These are phyloP conservation scores for Pseudogymnoascus sp. DNA, from an alignment of 2,329 filamentous ascomycete genomes.

Conservation along the genomic window DNA sequence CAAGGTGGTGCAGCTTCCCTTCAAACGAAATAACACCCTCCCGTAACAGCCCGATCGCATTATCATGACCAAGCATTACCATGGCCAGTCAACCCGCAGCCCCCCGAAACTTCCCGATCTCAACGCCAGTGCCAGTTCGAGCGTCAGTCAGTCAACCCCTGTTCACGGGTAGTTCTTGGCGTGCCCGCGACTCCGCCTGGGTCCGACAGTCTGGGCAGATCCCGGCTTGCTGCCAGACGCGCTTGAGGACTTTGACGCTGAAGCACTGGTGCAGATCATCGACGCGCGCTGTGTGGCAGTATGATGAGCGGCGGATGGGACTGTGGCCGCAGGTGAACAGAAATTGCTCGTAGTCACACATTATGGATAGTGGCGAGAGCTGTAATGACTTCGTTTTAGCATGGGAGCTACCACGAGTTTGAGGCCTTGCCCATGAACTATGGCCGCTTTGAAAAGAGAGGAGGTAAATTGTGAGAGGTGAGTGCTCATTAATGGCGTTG, in stretches of 20 bases:
- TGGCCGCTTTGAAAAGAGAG: background rate
- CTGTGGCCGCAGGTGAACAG: conserved; percentile 59
- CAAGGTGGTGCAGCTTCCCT: conserved; percentile 1
- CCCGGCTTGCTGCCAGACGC: conserved; percentile 50
- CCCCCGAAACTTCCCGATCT: background rate
- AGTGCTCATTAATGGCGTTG: background rate
- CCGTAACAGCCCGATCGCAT: background rate
- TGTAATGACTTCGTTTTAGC: background rate
- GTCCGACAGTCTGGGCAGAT: conserved; percentile 43
- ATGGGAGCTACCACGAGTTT: background rate
- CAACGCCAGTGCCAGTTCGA: background rate
- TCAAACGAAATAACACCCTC: background rate
- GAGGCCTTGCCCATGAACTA: background rate
- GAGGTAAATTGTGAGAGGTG: background rate
- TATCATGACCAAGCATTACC: background rate
- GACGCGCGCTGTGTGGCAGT: conserved; percentile 71
- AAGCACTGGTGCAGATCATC: conserved; percentile 63
- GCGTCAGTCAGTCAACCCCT: background rate
- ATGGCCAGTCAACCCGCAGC: background rate
- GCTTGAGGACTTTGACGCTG: conserved; percentile 57
- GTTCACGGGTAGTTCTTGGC: background rate
- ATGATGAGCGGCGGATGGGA: conserved; percentile 51
- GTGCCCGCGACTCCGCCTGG: background rate
- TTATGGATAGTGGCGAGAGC: conserved; percentile 27
- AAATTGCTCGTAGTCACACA: conserved; percentile 68